phyloP scores from a whole-genome alignment of 2,329 filamentous ascomycete species.

The Epichloe coenophiala region DNA sequence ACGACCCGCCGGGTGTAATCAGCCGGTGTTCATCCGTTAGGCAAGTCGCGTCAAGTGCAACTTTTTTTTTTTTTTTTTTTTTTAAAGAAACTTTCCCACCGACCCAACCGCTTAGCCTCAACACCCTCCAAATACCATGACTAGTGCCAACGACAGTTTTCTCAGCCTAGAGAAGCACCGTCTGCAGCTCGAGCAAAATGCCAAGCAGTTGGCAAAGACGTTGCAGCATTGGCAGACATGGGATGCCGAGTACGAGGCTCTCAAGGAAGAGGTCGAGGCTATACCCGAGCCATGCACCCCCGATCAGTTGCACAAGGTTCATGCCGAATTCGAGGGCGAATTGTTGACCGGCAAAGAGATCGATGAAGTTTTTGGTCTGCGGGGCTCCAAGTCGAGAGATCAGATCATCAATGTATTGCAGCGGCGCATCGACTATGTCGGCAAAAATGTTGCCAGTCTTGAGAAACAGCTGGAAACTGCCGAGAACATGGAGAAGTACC shows the following conservation, averaged over 20 bases:
- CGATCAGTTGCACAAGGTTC: conserved; percentile 43
- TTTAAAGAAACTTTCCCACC: not conserved
- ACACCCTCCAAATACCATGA: conserved; percentile 18
- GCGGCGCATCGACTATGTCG: conserved; percentile 79
- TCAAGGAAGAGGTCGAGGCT: conserved; percentile 66
- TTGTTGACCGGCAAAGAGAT: conserved; percentile 47
- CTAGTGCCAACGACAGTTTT: conserved; percentile 35
- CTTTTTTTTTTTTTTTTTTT: not conserved
- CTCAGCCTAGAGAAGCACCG: conserved; percentile 63
- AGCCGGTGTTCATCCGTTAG: conserved; percentile 15
- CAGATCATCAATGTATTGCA: conserved; percentile 48
- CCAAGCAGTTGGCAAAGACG: conserved; percentile 55
- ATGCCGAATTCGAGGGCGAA: conserved; percentile 45
- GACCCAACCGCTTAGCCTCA: not conserved
- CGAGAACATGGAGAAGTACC: conserved; percentile 48
- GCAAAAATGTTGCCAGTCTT: conserved; percentile 62
- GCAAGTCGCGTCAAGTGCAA: not conserved
- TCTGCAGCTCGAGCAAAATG: conserved; percentile 59
- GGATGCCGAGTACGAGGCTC: conserved; percentile 81
- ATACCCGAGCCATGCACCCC: conserved; percentile 29
- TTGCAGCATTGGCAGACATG: conserved; percentile 81
- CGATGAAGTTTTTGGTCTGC: conserved; percentile 29
- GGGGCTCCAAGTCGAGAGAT: conserved; percentile 14
- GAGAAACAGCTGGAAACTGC: conserved; percentile 57
- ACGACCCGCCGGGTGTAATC: conserved; percentile 1